Base-by-base conservation (phyloP, 345 rosid species). In the Triadica sebifera region DNA sequence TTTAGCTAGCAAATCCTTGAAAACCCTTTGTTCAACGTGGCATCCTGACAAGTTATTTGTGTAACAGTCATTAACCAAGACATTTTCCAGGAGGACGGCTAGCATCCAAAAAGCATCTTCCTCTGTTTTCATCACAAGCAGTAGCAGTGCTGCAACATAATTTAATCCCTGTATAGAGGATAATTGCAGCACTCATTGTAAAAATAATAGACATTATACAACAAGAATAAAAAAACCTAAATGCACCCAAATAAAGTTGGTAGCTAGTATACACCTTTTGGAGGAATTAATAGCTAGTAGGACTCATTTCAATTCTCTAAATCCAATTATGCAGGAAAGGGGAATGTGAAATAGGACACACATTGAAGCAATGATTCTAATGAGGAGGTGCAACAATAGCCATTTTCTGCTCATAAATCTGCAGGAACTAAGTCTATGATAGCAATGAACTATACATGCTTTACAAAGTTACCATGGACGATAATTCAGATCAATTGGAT, bases 61-160 rank as follows among this genome's bases (percentile, higher is more conserved):
- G 75, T 96, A 96, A 81, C 99, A 96, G 80, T 96, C 98, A 81
- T 84, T 94, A 50, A 91, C 99, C 84, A 96, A 82, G 50, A 96
- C 97, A 51, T 96, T 91, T 83, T 96, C 99, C 73, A 96, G 78
- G 67, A 96, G 94, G 55, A 96, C 99, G 4, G 99, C 95, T 29
- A 96, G 87, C 97, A 96, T 96, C 99, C 99, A 96, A 81, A 96
- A 96, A 8, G 94, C 97, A 71, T 96, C 99, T 86, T 96, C 99
- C 83, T 96, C 99, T 1, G 99, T 96, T 88, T 96, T 96, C 99
- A 96, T 93, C 73, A 96, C 99, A 60, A 96, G 95, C 73, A 96
- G 87, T 64, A 96, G 77, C 72, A 96, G 77, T 1, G 99, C 99
- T 15, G 95, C 99, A 70, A 96, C 99, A 37, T 93, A 96, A 81